These are phyloP conservation scores for Dalbergia cultrata DNA, from an alignment of 306 rosid species.

Conservation along the genomic window DNA sequence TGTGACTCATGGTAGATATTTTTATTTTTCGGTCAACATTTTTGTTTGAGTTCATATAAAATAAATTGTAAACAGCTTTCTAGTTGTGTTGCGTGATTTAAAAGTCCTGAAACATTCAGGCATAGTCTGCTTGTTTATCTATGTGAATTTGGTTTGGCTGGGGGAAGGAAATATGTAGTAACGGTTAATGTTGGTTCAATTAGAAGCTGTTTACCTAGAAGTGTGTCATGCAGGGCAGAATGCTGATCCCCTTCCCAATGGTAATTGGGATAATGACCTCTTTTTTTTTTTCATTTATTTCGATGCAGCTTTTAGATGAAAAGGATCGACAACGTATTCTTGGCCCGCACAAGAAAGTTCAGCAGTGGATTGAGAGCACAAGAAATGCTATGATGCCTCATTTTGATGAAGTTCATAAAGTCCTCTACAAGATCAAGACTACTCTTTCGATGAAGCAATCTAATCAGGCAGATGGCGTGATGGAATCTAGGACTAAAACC, in stretches of 20 bases:
- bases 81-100: slow-evolving; percentile 36
- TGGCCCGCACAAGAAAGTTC: slow-evolving; percentile 83
- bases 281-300: too few species aligned
- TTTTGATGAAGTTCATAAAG: slow-evolving; percentile 77
- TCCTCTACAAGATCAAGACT: slow-evolving; percentile 61
- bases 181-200: background rate
- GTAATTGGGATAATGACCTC: slow-evolving; percentile 7
- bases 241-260: slow-evolving; percentile 6
- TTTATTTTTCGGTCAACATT: background rate
- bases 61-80: slow-evolving; percentile 11
- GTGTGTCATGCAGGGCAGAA: slow-evolving; percentile 23
- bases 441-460: slow-evolving; percentile 54
- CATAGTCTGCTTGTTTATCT: background rate
- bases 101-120: slow-evolving; percentile 20
- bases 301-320: slow-evolving; percentile 74
- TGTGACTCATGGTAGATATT: background rate
- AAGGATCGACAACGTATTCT: slow-evolving; percentile 68
- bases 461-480: slow-evolving; percentile 39
- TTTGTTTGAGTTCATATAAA: slow-evolving; percentile 36
- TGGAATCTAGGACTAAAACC: slow-evolving; percentile 44
- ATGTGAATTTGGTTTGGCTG: slow-evolving; percentile 12
- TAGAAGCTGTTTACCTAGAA: slow-evolving; percentile 20
- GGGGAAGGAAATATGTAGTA: background rate
- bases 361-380: slow-evolving; percentile 82
- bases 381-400: slow-evolving; percentile 81